phyloP scores from a whole-genome alignment of 352 stramenopile genomes.

The Globisporangium echinulatum region DNA sequence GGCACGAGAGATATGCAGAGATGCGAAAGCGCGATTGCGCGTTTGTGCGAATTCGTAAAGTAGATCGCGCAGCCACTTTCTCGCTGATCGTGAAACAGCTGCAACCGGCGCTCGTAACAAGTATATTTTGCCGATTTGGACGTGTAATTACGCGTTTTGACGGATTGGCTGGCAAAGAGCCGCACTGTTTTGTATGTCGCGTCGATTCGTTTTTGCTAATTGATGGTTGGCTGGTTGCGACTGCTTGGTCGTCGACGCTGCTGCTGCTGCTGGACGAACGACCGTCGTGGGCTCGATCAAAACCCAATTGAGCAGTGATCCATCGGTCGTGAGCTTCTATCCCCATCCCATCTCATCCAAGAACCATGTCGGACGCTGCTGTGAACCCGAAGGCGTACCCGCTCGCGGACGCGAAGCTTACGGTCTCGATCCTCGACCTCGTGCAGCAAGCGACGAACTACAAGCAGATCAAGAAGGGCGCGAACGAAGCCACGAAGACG shows the following conservation, averaged over 20 bases:
- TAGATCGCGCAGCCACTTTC: too few relatives aligned
- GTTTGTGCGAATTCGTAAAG: too few relatives aligned
- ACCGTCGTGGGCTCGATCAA: constrained; percentile 8
- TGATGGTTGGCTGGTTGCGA: constrained; percentile 4
- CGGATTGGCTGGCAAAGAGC: constrained; percentile 14
- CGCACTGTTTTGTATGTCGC: neutral
- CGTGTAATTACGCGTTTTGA: constrained; percentile 13
- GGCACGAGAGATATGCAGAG: too few relatives aligned
- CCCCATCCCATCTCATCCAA: constrained; percentile 4
- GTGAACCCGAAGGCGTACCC: constrained; percentile 97
- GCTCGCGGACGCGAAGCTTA: constrained; percentile 97
- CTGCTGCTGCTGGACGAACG: constrained; percentile 1
- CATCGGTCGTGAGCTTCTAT: constrained; percentile 81
- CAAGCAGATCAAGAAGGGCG: constrained; percentile 99
- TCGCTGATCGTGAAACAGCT: too few relatives aligned
- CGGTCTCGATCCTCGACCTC: constrained; percentile 98
- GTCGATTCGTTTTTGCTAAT: constrained; percentile 3
- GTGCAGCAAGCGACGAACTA: constrained; percentile 99
- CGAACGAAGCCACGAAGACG: constrained; percentile 99
- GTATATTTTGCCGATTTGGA: too few relatives aligned
- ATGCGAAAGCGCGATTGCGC: too few relatives aligned
- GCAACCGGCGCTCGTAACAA: too few relatives aligned
- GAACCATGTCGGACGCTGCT: constrained; percentile 65
- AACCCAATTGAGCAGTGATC: constrained; percentile 74
- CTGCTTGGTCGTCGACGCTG: neutral